phyloP scores from a whole-genome alignment of 164 flowering plant species.

The Kalanchoe fedtschenkoi region DNA sequence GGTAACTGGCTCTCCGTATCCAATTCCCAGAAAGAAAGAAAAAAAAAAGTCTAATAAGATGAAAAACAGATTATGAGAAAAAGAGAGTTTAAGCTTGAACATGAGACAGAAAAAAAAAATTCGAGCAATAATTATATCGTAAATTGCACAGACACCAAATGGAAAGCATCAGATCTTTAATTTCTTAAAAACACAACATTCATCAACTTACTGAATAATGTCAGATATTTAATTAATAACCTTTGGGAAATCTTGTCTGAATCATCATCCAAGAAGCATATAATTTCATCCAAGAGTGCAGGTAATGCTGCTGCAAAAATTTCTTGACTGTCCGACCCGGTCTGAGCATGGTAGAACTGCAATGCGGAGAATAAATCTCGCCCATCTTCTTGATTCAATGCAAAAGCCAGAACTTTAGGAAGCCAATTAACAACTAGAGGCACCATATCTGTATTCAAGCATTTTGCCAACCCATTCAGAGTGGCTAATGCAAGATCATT shows the following conservation, averaged over 20 bases:
- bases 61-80: not conserved
- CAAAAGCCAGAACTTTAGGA: constrained; percentile 94
- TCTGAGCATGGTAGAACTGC: constrained; percentile 77
- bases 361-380: constrained; percentile 46
- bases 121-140: not conserved
- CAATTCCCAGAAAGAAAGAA: not conserved
- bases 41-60: not conserved
- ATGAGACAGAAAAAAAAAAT: not conserved
- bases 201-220: not conserved
- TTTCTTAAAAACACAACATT: not conserved
- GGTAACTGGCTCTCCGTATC: not conserved
- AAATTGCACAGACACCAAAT: not conserved
- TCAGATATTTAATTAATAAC: constrained; percentile 18
- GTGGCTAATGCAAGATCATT: constrained; percentile 42
- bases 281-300: constrained; percentile 89
- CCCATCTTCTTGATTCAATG: constrained; percentile 63
- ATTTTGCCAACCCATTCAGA: constrained; percentile 63
- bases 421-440: constrained; percentile 68
- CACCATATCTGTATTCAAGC: constrained; percentile 59
- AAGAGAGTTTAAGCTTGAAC: not conserved
- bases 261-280: constrained; percentile 69
- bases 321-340: constrained; percentile 76
- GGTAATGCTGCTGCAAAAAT: constrained; percentile 96
- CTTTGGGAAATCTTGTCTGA: constrained; percentile 46
- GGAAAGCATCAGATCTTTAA: not conserved